Conservation (phyloP, 176 grass and related monocot genomes). For the Oryza officinalis region DNA sequence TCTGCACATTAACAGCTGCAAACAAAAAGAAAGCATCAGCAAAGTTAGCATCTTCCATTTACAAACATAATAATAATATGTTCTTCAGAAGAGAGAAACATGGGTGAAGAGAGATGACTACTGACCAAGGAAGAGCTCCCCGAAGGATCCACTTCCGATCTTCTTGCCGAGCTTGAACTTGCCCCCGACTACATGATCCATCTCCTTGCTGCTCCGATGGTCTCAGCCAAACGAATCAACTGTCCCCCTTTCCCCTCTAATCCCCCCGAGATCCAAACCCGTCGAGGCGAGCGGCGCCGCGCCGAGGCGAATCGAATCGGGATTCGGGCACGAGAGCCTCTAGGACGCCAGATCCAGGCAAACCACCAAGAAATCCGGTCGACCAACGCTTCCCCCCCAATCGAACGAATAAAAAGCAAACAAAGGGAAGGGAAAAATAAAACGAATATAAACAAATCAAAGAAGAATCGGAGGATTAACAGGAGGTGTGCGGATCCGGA, state of each 20-base stretch:
- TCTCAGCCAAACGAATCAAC: not conserved
- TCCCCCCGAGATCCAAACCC: conserved; percentile 43
- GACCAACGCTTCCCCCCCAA: conserved; percentile 1
- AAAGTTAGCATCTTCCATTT: conserved; percentile 15
- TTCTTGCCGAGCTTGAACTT: conserved; percentile 87
- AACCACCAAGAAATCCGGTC: conserved; percentile 32
- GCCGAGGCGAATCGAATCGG: conserved; percentile 4
- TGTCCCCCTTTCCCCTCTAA: not conserved
- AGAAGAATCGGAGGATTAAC: not conserved
- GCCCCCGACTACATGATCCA: conserved; percentile 70
- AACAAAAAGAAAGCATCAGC: not conserved
- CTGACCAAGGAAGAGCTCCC: conserved; percentile 70
- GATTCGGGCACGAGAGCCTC: conserved; percentile 1
- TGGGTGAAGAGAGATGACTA: not conserved
- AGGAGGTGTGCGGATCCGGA: conserved; percentile 3
- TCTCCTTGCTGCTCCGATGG: not conserved
- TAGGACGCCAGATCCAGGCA: conserved; percentile 40
- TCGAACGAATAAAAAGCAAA: conserved; percentile 7
- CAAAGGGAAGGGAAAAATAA: not conserved
- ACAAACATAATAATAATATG: not conserved
- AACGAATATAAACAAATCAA: conserved; percentile 23
- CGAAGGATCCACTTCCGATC: conserved; percentile 78
- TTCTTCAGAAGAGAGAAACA: not conserved
- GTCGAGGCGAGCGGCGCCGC: not conserved
- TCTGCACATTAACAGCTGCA: conserved; percentile 73